Percentiles rank a stretch among this genome's conserved stretches.
phyloP scores from a whole-genome alignment of 441 rosid species.

The Brassica balearica region DNA sequence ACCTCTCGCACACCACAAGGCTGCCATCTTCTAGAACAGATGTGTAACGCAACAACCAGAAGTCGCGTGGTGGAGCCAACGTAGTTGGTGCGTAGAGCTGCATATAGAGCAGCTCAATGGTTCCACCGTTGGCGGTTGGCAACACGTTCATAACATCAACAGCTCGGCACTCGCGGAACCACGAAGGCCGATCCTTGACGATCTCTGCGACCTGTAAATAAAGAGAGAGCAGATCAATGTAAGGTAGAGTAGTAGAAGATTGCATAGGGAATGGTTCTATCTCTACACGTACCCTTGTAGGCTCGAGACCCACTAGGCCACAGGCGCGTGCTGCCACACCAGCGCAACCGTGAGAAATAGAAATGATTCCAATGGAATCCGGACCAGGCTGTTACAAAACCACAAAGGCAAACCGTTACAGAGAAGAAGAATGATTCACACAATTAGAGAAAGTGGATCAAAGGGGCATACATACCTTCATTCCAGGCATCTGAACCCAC shows the following conservation, averaged over 20 bases:
- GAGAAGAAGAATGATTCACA: too few relatives aligned
- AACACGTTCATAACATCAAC: constrained; percentile 93
- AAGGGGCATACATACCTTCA: constrained; percentile 99
- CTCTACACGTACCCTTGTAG: constrained; percentile 78
- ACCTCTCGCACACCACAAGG: too few relatives aligned
- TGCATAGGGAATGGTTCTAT: not conserved
- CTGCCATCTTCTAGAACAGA: too few relatives aligned
- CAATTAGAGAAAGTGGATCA: too few relatives aligned
- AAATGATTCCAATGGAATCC: constrained; percentile 99
- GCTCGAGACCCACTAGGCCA: constrained; percentile 99
- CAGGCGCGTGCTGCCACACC: constrained; percentile 99
- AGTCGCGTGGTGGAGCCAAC: too few relatives aligned
- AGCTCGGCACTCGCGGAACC: constrained; percentile 98
- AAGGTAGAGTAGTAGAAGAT: too few relatives aligned
- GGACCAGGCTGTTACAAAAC: constrained; percentile 91
- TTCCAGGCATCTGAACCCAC: constrained; percentile 99
- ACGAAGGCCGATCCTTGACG: constrained; percentile 95
- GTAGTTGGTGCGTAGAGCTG: constrained; percentile 75
- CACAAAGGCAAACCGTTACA: too few relatives aligned
- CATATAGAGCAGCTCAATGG: constrained; percentile 90
- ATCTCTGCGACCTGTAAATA: constrained; percentile 80
- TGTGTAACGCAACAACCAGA: too few relatives aligned
- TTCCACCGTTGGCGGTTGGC: constrained; percentile 98
- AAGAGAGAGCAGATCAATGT: too few relatives aligned
- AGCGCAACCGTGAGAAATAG: constrained; percentile 99